Evolutionary conservation across 371 early-diverging fungal genomes (phyloP).

Genomic region (Fennellomyces sp.): DNA sequence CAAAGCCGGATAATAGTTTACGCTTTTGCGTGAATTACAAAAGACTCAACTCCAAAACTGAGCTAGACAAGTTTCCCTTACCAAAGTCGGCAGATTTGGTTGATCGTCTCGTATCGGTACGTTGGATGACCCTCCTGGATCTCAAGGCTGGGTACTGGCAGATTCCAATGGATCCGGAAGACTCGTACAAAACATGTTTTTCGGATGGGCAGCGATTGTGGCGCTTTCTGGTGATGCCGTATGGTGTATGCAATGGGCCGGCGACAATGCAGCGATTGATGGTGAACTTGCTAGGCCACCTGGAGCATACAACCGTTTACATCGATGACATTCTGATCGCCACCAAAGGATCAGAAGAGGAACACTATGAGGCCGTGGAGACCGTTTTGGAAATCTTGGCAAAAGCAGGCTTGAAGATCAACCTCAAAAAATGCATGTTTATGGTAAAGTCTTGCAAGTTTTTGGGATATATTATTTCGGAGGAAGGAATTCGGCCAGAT

Average conservation of each 20-base stretch:
- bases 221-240: constrained; percentile 47
- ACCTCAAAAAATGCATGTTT: background rate
- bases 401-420: background rate
- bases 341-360: background rate
- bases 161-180: constrained; percentile 20
- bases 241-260: constrained; percentile 48
- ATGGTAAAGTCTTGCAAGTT: background rate
- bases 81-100: constrained; percentile 41
- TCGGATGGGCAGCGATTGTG: constrained; percentile 13
- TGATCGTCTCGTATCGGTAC: constrained; percentile 18
- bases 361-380: background rate
- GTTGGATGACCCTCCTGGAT: constrained; percentile 46
- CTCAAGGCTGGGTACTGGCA: constrained; percentile 43
- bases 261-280: constrained; percentile 43
- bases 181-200: constrained; percentile 34
- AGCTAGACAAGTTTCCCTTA: constrained; percentile 35
- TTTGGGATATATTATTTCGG: background rate
- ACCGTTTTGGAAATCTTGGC: background rate
- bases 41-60: constrained; percentile 41
- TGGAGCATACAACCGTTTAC: too few species aligned
- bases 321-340: background rate
- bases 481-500: background rate
- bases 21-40: constrained; percentile 37
- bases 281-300: constrained; percentile 21
- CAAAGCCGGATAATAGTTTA: constrained; percentile 41